A percentile compares a stretch with the other conserved stretches of the same genome.
Evolutionary conservation across 352 stramenopile genomes (phyloP).

Genomic region (Phytophthora crassamura): DNA sequence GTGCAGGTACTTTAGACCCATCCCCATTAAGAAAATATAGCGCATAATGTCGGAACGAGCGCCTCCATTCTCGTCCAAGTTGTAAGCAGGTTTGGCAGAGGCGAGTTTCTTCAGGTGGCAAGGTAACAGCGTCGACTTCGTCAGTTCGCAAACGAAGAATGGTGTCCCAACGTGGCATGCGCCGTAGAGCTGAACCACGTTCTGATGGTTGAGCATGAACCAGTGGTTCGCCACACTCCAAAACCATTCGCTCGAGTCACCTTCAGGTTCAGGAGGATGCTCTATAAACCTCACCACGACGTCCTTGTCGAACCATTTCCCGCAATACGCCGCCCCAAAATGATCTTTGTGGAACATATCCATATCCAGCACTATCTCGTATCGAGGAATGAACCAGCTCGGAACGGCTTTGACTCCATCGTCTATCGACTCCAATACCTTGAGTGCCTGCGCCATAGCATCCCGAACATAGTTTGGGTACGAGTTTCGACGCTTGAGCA

Average conservation of each 20-base stretch:
- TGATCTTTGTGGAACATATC: too few relatives aligned
- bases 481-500: conserved; percentile 29
- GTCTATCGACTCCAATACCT: conserved; percentile 14
- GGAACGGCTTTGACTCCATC: conserved; percentile 21
- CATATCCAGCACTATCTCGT: conserved; percentile 40
- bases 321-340: conserved; percentile 37
- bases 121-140: conserved; percentile 26
- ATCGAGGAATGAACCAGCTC: conserved; percentile 39
- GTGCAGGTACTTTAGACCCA: conserved; percentile 49
- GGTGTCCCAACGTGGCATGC: conserved; percentile 36
- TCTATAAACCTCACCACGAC: too few relatives aligned
- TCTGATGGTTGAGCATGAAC: conserved; percentile 42
- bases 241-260: conserved; percentile 32
- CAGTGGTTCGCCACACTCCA: conserved; percentile 36
- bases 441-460: conserved; percentile 20
- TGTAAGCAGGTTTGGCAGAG: conserved; percentile 7
- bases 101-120: conserved; percentile 30
- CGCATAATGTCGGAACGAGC: conserved; percentile 33
- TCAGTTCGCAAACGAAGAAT: conserved; percentile 42
- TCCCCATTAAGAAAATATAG: conserved; percentile 28
- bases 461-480: conserved; percentile 32
- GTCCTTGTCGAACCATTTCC: conserved; percentile 38
- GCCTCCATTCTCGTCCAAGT: conserved; percentile 21
- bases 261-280: too few relatives aligned
- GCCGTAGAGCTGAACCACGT: conserved; percentile 43